Evolutionary conservation across 495 filamentous ascomycete genomes (phyloP).

Genomic region (Jackrogersella minutella): DNA sequence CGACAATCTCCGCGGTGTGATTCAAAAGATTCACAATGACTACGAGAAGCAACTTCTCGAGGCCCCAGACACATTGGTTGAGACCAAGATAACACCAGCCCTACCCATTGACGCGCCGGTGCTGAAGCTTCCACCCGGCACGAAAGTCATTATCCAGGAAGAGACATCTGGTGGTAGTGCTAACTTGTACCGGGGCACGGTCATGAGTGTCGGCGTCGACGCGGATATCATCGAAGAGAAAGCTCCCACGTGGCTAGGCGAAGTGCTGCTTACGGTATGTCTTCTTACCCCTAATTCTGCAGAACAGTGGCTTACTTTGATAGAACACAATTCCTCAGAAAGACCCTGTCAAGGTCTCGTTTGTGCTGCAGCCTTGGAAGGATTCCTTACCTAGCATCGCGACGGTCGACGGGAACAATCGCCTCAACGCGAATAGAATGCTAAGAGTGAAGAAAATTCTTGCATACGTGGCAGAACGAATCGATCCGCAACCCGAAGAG

Average conservation of each 20-base stretch:
- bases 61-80: conserved; percentile 61
- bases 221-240: conserved; percentile 83
- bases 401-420: conserved; percentile 75
- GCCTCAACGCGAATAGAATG: conserved; percentile 97
- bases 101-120: conserved; percentile 84
- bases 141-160: conserved; percentile 92
- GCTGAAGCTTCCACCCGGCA: conserved; percentile 77
- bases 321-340: conserved; percentile 85
- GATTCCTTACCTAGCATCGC: conserved; percentile 75
- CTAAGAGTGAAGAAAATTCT: conserved; percentile 94
- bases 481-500: conserved; percentile 67
- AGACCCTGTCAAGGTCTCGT: conserved; percentile 93
- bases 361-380: conserved; percentile 85
- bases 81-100: conserved; percentile 77
- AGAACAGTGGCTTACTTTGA: conserved; percentile 34
- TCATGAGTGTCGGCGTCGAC: conserved; percentile 77
- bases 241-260: conserved; percentile 90
- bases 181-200: conserved; percentile 89
- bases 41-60: conserved; percentile 74
- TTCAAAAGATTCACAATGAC: conserved; percentile 78
- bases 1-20: conserved; percentile 79
- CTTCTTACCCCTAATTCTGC: neutral
- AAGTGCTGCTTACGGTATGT: conserved; percentile 79
- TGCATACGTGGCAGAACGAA: conserved; percentile 88
- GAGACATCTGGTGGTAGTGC: conserved; percentile 90